Conservation (phyloP, 768 basidiomycete genomes). For the Mycena sanguinolenta region DNA sequence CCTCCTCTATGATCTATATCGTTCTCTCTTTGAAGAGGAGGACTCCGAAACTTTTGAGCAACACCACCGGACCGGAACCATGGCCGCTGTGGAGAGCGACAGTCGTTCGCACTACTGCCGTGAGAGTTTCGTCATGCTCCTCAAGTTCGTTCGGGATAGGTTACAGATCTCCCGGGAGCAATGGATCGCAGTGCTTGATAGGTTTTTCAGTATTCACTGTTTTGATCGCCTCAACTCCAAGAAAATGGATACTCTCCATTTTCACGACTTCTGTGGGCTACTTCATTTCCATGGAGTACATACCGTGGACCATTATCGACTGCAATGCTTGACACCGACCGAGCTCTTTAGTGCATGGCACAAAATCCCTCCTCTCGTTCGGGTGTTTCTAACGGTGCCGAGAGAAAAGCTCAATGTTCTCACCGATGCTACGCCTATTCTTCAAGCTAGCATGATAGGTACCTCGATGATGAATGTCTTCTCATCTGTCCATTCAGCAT, state of each 20-base stretch:
- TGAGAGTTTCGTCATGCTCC: constrained; percentile 52
- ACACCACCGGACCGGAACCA: constrained; percentile 20
- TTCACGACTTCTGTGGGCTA: constrained; percentile 55
- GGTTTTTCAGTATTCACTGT: constrained; percentile 40
- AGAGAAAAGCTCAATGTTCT: constrained; percentile 29
- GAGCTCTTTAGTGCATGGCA: constrained; percentile 35
- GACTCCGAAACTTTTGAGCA: constrained; percentile 41
- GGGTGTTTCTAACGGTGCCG: constrained; percentile 36
- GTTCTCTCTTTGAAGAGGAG: constrained; percentile 53
- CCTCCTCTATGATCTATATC: constrained; percentile 56
- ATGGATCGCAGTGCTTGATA: constrained; percentile 51
- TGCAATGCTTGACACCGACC: constrained; percentile 29
- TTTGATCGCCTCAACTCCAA: constrained; percentile 39
- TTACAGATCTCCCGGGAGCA: constrained; percentile 39
- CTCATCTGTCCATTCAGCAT: constrained; percentile 34
- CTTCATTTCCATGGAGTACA: constrained; percentile 51
- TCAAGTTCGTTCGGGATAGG: constrained; percentile 46
- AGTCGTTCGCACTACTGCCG: constrained; percentile 53
- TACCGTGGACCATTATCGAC: constrained; percentile 37
- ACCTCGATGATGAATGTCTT: constrained; percentile 32
- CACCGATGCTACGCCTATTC: constrained; percentile 10
- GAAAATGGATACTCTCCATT: constrained; percentile 47
- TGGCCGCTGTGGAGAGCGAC: too few species aligned
- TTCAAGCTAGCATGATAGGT: constrained; percentile 33
- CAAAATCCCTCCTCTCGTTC: constrained; percentile 30